Conservation (phyloP, 2,329 filamentous ascomycete species). For the Fonsecaea pedrosoi region DNA sequence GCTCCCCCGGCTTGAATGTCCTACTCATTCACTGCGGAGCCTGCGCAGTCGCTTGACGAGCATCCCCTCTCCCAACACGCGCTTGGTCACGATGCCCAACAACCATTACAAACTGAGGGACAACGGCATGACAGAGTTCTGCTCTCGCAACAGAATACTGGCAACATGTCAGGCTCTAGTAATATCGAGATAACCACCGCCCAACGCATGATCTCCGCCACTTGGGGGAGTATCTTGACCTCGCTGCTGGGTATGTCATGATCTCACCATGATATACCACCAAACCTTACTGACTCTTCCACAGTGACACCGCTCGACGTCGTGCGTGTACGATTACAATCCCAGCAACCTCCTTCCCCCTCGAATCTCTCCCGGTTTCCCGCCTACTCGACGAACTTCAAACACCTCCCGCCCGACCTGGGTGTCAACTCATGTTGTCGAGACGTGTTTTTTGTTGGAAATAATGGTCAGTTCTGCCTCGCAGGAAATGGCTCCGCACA, state of each 20-base stretch:
- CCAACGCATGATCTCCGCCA: constrained; percentile 95
- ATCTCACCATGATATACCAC: constrained; percentile 11
- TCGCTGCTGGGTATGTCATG: constrained; percentile 77
- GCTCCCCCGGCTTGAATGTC: constrained; percentile 36
- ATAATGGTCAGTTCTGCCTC: constrained; percentile 80
- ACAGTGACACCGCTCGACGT: constrained; percentile 94
- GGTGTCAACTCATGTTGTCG: constrained; percentile 94
- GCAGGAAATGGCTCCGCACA: constrained; percentile 59
- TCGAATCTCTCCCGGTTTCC: constrained; percentile 63
- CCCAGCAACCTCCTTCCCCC: constrained; percentile 67
- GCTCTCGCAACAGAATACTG: constrained; percentile 32
- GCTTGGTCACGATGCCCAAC: constrained; percentile 32
- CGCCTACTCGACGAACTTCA: constrained; percentile 62
- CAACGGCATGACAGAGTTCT: constrained; percentile 42
- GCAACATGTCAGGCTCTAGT: constrained; percentile 33
- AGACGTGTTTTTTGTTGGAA: constrained; percentile 95
- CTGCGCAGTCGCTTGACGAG: constrained; percentile 34
- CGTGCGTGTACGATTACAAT: constrained; percentile 91
- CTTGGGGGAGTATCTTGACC: constrained; percentile 86
- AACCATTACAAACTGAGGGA: constrained; percentile 24
- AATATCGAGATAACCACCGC: constrained; percentile 70
- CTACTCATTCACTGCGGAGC: constrained; percentile 33
- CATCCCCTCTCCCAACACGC: constrained; percentile 29
- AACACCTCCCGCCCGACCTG: constrained; percentile 78
- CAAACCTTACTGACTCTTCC: constrained; percentile 31